A percentile compares a stretch with the other conserved stretches of the same genome.
phyloP scores from a whole-genome alignment of 345 rosid genomes.

The Iberis pinnata region DNA sequence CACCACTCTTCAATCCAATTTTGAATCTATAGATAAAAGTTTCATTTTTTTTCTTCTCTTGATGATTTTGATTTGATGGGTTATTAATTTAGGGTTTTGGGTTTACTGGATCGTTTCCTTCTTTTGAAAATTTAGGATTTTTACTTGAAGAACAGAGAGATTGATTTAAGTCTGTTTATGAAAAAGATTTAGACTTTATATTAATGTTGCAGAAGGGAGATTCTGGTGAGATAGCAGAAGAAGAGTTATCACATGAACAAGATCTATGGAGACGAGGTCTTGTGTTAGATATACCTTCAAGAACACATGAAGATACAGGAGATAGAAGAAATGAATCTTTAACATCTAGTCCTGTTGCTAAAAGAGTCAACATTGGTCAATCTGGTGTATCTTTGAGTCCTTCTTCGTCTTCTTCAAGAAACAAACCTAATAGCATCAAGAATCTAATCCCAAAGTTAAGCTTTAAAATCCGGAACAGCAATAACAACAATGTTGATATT shows the following conservation, averaged over 20 bases:
- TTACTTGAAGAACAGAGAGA: neutral
- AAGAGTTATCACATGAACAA: constrained; percentile 37
- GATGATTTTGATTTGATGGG: constrained; percentile 7
- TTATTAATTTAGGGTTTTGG: constrained; percentile 20
- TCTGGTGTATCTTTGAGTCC: constrained; percentile 25
- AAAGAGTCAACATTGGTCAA: constrained; percentile 20
- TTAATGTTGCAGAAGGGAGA: constrained; percentile 36
- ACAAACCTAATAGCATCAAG: constrained; percentile 43
- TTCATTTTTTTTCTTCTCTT: neutral
- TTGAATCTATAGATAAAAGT: no score
- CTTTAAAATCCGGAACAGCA: constrained; percentile 50
- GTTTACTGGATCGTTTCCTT: no score
- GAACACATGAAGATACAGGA: constrained; percentile 37
- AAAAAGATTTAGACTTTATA: neutral
- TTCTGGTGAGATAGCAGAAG: constrained; percentile 63
- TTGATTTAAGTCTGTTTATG: neutral
- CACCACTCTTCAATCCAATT: neutral
- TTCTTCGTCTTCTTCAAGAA: constrained; percentile 38
- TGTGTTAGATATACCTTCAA: constrained; percentile 41
- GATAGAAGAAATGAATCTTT: constrained; percentile 44
- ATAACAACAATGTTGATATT: constrained; percentile 40
- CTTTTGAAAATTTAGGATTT: no score
- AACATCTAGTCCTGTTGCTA: constrained; percentile 62
- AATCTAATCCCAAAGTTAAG: constrained; percentile 67
- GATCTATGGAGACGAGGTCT: constrained; percentile 32